Evolutionary conservation across 1,139 yeast genomes (phyloP).

Genomic region (Kodamaea fungicola): DNA sequence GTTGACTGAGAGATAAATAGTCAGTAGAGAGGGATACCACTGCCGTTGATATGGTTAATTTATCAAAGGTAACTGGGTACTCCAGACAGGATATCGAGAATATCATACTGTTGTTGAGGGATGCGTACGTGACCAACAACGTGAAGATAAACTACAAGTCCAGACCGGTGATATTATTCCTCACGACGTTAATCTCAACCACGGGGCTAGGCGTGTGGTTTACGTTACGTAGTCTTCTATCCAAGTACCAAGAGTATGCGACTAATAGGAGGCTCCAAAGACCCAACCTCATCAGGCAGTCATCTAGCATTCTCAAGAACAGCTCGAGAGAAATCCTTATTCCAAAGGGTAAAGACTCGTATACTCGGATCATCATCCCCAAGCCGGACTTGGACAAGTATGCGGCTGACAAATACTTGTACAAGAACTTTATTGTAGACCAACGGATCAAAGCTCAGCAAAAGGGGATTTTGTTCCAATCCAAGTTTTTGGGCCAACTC

Average conservation of each 20-base stretch:
- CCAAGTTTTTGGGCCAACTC: conserved; percentile 70
- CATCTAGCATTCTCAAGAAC: conserved; percentile 44
- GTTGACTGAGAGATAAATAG: too few species aligned
- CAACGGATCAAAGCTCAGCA: conserved; percentile 27
- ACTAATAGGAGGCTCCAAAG: conserved; percentile 26
- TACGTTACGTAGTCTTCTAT: conserved; percentile 28
- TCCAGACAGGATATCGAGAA: conserved; percentile 33
- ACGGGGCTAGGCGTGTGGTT: conserved; percentile 42
- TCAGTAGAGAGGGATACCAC: too few species aligned
- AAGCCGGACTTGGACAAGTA: conserved; percentile 57
- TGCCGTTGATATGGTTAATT: conserved; percentile 25
- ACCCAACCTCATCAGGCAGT: conserved; percentile 42
- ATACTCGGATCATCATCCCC: conserved; percentile 52
- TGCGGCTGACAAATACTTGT: conserved; percentile 66
- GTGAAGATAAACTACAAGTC: conserved; percentile 43
- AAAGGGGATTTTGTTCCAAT: conserved; percentile 47
- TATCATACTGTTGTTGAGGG: conserved; percentile 33
- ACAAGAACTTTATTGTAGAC: conserved; percentile 48
- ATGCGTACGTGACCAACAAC: conserved; percentile 37
- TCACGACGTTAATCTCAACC: conserved; percentile 41
- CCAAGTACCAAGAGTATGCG: conserved; percentile 30
- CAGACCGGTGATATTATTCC: conserved; percentile 43
- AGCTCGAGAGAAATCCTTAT: conserved; percentile 54
- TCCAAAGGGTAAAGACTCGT: conserved; percentile 45
- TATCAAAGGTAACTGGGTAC: conserved; percentile 35